Evolutionary conservation across 306 rosid species (phyloP).

Genomic region (Quillaja saponaria): DNA sequence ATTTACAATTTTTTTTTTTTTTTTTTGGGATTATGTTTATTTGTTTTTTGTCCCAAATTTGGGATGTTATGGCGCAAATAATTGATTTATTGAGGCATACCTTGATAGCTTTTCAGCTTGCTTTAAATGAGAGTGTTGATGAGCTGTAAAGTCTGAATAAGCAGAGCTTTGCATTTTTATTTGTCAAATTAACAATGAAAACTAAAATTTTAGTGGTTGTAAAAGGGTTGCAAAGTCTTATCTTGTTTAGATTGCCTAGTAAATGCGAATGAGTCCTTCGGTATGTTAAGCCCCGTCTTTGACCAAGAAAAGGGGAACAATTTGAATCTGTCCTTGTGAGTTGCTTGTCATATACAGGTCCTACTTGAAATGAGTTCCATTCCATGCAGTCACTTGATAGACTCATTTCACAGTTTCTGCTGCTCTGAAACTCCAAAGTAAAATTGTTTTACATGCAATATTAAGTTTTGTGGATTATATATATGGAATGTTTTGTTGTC

Average conservation of each 20-base stretch:
- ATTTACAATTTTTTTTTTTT: no score
- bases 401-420: constrained; percentile 1
- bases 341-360: constrained; percentile 14
- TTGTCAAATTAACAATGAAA: not conserved
- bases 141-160: not conserved
- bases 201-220: constrained; percentile 4
- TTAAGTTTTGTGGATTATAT: constrained; percentile 4
- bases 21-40: not conserved
- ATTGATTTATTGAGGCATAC: not conserved
- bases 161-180: not conserved
- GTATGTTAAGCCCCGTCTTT: no score
- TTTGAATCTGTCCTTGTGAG: not conserved
- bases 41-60: constrained; percentile 2
- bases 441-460: no score
- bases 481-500: not conserved
- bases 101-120: constrained; percentile 5
- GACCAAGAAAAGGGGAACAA: no score
- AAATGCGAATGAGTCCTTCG: not conserved
- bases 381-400: not conserved
- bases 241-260: constrained; percentile 4
- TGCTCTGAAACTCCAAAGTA: no score
- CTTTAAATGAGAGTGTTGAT: not conserved
- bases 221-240: constrained; percentile 5
- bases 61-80: constrained; percentile 5
- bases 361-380: not conserved